Evolutionary conservation across 2,329 filamentous ascomycete genomes (phyloP), one percentile per base, ranked within the genome.

Genomic region (Aspergillus ruber): DNA sequence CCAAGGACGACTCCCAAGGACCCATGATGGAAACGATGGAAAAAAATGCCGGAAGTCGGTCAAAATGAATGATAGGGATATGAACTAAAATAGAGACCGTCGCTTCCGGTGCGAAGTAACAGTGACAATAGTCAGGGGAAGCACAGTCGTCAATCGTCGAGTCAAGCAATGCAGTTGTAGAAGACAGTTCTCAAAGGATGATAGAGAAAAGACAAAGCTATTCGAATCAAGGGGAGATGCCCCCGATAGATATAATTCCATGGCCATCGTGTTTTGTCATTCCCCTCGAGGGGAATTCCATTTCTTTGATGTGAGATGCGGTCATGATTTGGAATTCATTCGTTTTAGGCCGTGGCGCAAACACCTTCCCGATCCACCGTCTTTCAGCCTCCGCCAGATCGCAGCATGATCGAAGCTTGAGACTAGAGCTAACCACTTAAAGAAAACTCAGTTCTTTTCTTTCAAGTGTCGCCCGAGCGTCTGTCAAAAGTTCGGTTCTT

Each of bases 1-100:
- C 54, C 50, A 56, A 47, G 43, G 56, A 56, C 29, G 52, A 53
- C 18, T 59, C 55, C 55, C 56, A 57, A 32, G 57, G 56, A 54
- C 55, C 57, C 57, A 60, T 60, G 40, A 41, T 54, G 43, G 41
- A 20, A 47, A 38, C 48, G 35, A 13, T 45, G 9, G 17, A 42
- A 18, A 38, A 46, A 46, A 45, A 41, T 43, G 18, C n/a, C 35
- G 18, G 18, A 42, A 42, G 23, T 42, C 20, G 12, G 12, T 10
- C 15, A 40, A 40, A 10, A 12, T 20, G 4, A 40, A 23, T 40
- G 33, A n/a, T 17, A 35, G 33, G 15, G 33, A 35, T 35, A 5
- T 29, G 10, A 29, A 12, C 15, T 38, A 38, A 38, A 38, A 38
- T 38, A 38, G 18, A 38, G 5, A 41, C n/a, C 33, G 33, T n/a